Base-by-base conservation (phyloP, 2,329 filamentous ascomycete genomes). In the Rosellinia necatrix region DNA sequence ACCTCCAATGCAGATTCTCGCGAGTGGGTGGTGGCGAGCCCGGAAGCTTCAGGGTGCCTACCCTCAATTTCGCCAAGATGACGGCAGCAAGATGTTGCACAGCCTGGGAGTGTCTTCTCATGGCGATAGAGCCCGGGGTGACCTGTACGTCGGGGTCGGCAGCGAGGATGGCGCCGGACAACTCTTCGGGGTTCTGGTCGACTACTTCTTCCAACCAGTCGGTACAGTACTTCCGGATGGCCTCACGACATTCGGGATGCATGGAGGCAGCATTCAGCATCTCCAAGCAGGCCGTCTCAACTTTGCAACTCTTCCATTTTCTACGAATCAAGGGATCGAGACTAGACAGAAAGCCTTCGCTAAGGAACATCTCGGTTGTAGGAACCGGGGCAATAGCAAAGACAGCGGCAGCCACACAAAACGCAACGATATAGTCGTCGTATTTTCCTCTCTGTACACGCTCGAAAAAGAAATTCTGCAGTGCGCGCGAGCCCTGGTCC, bases 201-300 rank as follows among this genome's bases (percentile, higher is more conserved):
- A 96, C 84, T 49, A 96, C 84, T 65, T 93, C 88, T 68, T 92
- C 89, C 30, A 99, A 79, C 91, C 93, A 97, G 53, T 90, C 86
- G 27, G 84, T 79, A 72, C 93, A 96, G 69, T 96, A 87, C 71
- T 92, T 92, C 64, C 86, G 83, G 58, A 97, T 89, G 7, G 89
- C 89, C 63, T 92, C 89, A 19, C 94, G 85, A 68, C 92, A 97
- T 6, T 84, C 78, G 42, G 85, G 81, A 69, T 96, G 90, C 73
- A 96, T 90, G 73, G 92, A 97, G 6, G 93, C 92, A 10, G 91
- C 91, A 73, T 92, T 96, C 55, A 99, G 81, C 75, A 99, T 85
- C 68, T 97, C 90, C 64, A 99, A 75, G 43, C 91, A 89, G 2
- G 92, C 90, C 56, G 90, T 88, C 73, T 96, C 92, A 19, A 97